Evolutionary conservation across 768 basidiomycete genomes (phyloP), one percentile per base, ranked within the genome.

Genomic region (Austroboletus eburneus): DNA sequence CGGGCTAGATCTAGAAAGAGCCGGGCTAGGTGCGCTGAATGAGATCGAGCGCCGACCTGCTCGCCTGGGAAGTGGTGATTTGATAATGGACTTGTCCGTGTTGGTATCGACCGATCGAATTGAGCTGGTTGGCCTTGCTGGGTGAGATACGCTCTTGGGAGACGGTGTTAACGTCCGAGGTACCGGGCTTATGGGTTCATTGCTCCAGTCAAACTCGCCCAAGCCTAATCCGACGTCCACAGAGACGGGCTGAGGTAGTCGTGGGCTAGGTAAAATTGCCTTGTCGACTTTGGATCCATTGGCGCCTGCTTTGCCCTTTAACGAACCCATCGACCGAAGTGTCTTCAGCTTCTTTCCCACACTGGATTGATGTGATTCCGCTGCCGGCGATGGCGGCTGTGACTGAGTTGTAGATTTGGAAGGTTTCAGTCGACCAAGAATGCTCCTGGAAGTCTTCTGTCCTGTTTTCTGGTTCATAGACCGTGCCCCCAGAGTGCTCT

Each of bases 251-350:
- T 77, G 72, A 1, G 81, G 83, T 7, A 80, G 65, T 43, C 66
- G 74, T 3, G 80, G 80, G 48, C 76, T 78, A 4, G 76, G 51
- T 38, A 71, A 58, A 24, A 72, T 72, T 7, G 70, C 62, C 54
- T 66, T 70, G 32, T 64, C 63, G 46, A 67, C 69, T 35, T 57
- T 59, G 48, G 39, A 43, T 17, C 57, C 54, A 20, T 56, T 53
- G 34, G 57, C 46, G 21, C 45, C 48, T 29, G 62, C 52, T 57
- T 73, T 80, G 21, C 81, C 76, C 58, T 83, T 85, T 35, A 91
- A 70, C 13, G 88, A 91, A 25, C 87, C 78, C 83, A 91, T 88
- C 3, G 88, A 91, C 17, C 85, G 79, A 48, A 91, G 69, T 7
- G 75, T 84, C 63, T 88, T 90, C 50, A 91, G 67, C 60, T 71